These are phyloP conservation scores for Rhizophora mangle DNA, from an alignment of 345 rosid species.

Conservation along the genomic window DNA sequence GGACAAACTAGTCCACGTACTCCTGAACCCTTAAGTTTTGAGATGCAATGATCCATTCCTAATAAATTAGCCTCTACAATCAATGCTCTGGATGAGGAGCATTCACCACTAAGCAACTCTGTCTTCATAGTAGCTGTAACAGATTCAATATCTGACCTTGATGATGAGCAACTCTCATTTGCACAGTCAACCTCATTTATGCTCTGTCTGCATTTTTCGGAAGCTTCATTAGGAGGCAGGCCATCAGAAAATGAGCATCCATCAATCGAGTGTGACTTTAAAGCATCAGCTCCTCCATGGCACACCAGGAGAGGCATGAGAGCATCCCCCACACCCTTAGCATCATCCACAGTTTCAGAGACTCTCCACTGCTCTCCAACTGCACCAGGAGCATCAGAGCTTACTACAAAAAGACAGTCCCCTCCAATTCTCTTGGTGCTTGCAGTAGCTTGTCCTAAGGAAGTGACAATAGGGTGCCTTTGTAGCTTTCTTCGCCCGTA, in stretches of 20 bases:
- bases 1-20: constrained; percentile 29
- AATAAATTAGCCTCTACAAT: constrained; percentile 32
- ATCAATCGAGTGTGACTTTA: constrained; percentile 23
- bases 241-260: constrained; percentile 24
- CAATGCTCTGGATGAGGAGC: constrained; percentile 57
- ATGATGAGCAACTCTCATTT: constrained; percentile 67
- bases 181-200: constrained; percentile 45
- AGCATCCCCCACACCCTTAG: no score
- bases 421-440: no score
- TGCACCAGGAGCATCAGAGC: no score
- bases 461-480: no score
- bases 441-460: no score
- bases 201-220: constrained; percentile 31
- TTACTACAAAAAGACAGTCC: no score
- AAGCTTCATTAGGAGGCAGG: constrained; percentile 33
- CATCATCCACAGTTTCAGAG: no score
- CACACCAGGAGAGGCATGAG: no score
- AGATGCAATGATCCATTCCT: constrained; percentile 42
- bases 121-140: constrained; percentile 43
- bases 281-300: constrained; percentile 10
- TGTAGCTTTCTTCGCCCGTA: no score
- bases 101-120: constrained; percentile 49
- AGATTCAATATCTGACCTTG: constrained; percentile 53
- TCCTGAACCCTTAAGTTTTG: constrained; percentile 35
- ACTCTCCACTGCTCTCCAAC: no score